Evolutionary conservation across 1,284 basidiomycete genomes (phyloP).

Genomic region (Taiwanofungus camphoratus): DNA sequence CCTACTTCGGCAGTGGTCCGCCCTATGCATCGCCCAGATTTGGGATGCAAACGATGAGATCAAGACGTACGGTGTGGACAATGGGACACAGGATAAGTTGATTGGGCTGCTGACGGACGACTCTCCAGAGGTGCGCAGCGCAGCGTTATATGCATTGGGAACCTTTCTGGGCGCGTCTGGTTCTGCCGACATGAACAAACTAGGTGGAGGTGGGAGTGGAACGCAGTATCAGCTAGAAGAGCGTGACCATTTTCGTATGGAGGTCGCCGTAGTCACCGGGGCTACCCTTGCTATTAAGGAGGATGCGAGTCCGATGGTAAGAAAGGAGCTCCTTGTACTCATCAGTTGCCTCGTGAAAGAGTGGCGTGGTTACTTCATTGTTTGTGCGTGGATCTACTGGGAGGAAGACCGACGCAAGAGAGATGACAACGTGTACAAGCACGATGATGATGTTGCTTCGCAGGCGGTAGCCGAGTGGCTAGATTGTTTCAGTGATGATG

Average conservation of each 20-base stretch:
- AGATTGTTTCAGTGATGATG: constrained; percentile 60
- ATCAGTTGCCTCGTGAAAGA: constrained; percentile 93
- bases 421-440: constrained; percentile 27
- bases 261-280: constrained; percentile 73
- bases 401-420: constrained; percentile 72
- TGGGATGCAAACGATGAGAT: constrained; percentile 94
- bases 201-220: constrained; percentile 83
- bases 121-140: constrained; percentile 89
- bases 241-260: constrained; percentile 74
- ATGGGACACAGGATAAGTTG: constrained; percentile 82
- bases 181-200: constrained; percentile 56
- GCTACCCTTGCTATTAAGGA: constrained; percentile 81
- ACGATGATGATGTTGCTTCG: constrained; percentile 62
- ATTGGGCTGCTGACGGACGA: constrained; percentile 82
- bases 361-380: constrained; percentile 93
- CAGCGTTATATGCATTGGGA: constrained; percentile 88
- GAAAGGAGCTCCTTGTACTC: constrained; percentile 91
- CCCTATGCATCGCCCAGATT: constrained; percentile 90
- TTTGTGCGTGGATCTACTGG: constrained; percentile 95
- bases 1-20: constrained; percentile 90
- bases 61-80: constrained; percentile 80
- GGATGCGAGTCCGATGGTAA: constrained; percentile 93
- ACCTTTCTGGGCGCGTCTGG: constrained; percentile 92
- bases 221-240: constrained; percentile 80
- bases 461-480: constrained; percentile 79